These are phyloP conservation scores for Amaranthus tricolor DNA, from an alignment of 179 eudicot genomes.

Conservation along the genomic window DNA sequence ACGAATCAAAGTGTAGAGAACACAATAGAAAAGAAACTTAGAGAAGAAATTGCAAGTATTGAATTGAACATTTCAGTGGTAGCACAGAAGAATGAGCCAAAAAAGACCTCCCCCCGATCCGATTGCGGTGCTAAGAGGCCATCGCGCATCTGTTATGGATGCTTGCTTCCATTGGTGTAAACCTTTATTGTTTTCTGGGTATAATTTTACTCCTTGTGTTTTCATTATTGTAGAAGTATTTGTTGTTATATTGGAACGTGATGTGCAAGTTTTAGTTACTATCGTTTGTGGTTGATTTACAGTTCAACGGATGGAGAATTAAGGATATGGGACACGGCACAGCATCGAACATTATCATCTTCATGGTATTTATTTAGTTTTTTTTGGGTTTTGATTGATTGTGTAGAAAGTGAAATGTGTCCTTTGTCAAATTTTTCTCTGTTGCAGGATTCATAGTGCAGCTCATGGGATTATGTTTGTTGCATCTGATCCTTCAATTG, in stretches of 20 bases:
- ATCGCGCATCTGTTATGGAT: conserved; percentile 86
- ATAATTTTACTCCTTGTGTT: conserved; percentile 10
- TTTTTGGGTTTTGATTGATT: conserved; percentile 8
- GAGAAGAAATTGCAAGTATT: neutral
- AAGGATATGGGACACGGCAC: conserved; percentile 76
- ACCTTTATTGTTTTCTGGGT: conserved; percentile 73
- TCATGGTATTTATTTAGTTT: conserved; percentile 47
- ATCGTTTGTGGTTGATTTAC: conserved; percentile 26
- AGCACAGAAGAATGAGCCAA: conserved; percentile 49
- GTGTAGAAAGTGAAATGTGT: neutral
- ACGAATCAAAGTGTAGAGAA: too few relatives aligned
- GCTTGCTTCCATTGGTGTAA: conserved; percentile 72
- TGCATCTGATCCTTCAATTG: conserved; percentile 53
- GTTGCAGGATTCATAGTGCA: conserved; percentile 72
- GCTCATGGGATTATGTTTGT: conserved; percentile 71
- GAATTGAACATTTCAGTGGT: neutral
- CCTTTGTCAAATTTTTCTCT: neutral
- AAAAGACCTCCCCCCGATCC: conserved; percentile 90
- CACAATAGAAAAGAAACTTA: neutral
- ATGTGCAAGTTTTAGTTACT: neutral
- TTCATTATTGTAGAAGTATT: neutral
- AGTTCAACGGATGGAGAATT: conserved; percentile 88
- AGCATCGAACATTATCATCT: conserved; percentile 68
- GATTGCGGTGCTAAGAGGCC: conserved; percentile 79
- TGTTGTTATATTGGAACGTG: conserved; percentile 1